Evolutionary conservation across 805 yeast species (phyloP).

Genomic region (Suhomyces pyralidae): DNA sequence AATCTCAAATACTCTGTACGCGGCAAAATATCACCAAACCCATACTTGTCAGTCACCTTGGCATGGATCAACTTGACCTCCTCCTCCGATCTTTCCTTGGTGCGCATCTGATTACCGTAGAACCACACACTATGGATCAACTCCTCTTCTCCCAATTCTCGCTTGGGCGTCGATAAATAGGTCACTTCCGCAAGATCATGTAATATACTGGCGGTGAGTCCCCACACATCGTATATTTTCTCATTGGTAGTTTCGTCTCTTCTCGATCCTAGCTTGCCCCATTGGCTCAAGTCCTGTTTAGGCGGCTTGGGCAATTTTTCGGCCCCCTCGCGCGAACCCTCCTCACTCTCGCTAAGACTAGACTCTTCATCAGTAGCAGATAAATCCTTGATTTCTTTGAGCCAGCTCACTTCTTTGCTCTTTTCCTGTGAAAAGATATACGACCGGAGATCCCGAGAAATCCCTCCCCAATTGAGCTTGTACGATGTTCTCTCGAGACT

Average conservation of each 20-base stretch:
- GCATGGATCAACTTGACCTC: slow-evolving; percentile 50
- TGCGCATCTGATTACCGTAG: slow-evolving; percentile 52
- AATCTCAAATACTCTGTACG: slow-evolving; percentile 41
- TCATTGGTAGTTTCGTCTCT: slow-evolving; percentile 38
- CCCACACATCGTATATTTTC: slow-evolving; percentile 73
- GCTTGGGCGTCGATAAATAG: slow-evolving; percentile 21
- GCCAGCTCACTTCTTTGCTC: slow-evolving; percentile 59
- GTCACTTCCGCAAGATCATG: slow-evolving; percentile 63
- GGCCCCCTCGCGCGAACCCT: slow-evolving; percentile 6
- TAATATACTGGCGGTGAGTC: slow-evolving; percentile 75
- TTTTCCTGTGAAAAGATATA: slow-evolving; percentile 58
- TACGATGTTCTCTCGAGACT: slow-evolving; percentile 31
- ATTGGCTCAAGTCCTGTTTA: slow-evolving; percentile 18
- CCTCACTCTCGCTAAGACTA: slow-evolving; percentile 9
- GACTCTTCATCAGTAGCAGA: slow-evolving; percentile 55
- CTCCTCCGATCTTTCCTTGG: slow-evolving; percentile 47
- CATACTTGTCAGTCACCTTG: slow-evolving; percentile 25
- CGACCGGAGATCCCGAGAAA: slow-evolving; percentile 64
- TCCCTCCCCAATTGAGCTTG: slow-evolving; percentile 63
- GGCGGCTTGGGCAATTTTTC: slow-evolving; percentile 5
- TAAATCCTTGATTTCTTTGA: slow-evolving; percentile 53
- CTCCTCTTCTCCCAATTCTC: slow-evolving; percentile 60
- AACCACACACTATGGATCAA: slow-evolving; percentile 55
- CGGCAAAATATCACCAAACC: slow-evolving; percentile 46
- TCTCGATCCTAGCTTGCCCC: slow-evolving; percentile 43